phyloP scores from a whole-genome alignment of 139 green algal species.

The Chlorella vulgaris region DNA sequence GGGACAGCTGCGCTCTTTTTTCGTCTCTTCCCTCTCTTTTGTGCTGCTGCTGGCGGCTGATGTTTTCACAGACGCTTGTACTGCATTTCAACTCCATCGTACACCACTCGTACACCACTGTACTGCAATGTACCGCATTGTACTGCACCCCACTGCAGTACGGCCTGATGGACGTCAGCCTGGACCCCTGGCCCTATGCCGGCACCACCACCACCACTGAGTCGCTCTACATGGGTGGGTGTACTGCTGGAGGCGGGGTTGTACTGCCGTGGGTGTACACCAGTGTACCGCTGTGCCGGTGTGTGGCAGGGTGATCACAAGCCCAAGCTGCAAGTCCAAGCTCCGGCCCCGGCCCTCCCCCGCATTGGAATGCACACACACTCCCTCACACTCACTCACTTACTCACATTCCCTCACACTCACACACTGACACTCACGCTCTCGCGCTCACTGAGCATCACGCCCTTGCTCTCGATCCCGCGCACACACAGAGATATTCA shows the following conservation, averaged over 20 bases:
- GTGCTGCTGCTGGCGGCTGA: not conserved
- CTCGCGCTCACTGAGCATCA: not conserved
- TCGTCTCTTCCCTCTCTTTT: too few species aligned
- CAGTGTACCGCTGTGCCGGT: not conserved
- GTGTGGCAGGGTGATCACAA: not conserved
- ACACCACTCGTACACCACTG: not conserved
- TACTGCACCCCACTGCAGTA: conserved; percentile 60
- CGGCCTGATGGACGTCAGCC: conserved; percentile 81
- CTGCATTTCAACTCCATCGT: not conserved
- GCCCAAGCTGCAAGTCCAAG: not conserved
- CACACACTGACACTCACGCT: too few species aligned
- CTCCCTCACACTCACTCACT: not conserved
- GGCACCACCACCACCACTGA: conserved; percentile 98
- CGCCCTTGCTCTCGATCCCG: too few species aligned
- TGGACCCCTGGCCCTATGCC: conserved; percentile 97
- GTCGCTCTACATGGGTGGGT: conserved; percentile 87
- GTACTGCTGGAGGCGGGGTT: not conserved
- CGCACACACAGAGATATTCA: too few species aligned
- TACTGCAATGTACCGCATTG: not conserved
- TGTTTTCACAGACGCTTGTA: not conserved
- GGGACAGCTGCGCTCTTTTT: too few species aligned
- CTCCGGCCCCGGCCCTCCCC: too few species aligned
- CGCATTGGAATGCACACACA: not conserved
- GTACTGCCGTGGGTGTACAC: not conserved
- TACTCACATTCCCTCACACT: too few species aligned